Base-by-base conservation (phyloP, 768 basidiomycete species). In the Panaeolus papilionaceus region DNA sequence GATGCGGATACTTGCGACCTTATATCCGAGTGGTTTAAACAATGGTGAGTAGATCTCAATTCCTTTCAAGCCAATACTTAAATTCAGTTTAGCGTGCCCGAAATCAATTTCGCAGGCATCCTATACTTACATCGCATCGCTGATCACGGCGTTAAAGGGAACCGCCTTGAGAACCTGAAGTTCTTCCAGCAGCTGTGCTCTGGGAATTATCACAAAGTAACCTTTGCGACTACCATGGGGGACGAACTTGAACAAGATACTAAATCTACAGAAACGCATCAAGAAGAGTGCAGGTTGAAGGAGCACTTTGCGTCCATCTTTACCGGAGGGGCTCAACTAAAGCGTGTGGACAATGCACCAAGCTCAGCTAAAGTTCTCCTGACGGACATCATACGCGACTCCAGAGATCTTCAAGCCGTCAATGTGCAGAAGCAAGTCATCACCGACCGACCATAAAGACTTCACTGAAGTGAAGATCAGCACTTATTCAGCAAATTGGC, bases 141-240 rank as follows among this genome's bases (percentile, higher is more conserved):
- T 12, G 51, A 61, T 2, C 61, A 65, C 18, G 66, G 70, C 51
- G 64, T 69, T n/a, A 28, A 37, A 16, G 68, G 64, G 16, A 66
- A 40, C 0, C 63, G 64, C 0, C 54, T 39, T 2, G 64, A 58
- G 38, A 67, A 67, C 33, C 64, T 70, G 3, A 63, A 54, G 2
- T 26, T 69, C 14, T 67, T 71, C 38, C 38, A 47, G 11, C 33
- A 61, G 4, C n/a, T 69, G 20, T 67, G 65, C 44, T 68, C 63
- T 7, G 16, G 45, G 16, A 45, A 39, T 18, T 66, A 66, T 7
- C 38, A 62, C 8, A 69, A 69, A 20, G 62, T 70, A 26, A 63
- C 69, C 37, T 37, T 73, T n/a, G 45, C 58, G 2, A 73, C 69
- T 2, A 72, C 73, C 4, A 73, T 69, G 51, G 69, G 71, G 68